Conservation (phyloP, 371 early-diverging fungal species). For the Apophysomyces ossiformis region DNA sequence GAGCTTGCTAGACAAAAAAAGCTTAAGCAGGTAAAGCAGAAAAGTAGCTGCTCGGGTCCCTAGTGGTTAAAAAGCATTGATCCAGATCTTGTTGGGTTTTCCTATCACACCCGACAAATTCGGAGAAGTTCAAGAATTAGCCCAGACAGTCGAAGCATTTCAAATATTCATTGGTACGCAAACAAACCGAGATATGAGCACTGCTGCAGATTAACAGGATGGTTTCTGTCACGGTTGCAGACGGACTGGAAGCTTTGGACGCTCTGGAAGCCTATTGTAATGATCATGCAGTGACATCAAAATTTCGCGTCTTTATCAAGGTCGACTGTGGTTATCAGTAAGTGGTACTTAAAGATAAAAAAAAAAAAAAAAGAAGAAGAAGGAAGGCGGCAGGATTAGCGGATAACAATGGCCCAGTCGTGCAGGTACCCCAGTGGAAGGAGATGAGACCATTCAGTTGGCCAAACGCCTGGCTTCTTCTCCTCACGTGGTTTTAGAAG, state of each 20-base stretch:
- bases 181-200: too few species aligned
- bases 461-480: constrained; percentile 40
- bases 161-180: constrained; percentile 44
- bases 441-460: constrained; percentile 26
- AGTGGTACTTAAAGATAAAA: neutral
- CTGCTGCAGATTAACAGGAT: too few species aligned
- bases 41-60: neutral
- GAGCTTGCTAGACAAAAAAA: constrained; percentile 24
- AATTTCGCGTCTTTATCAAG: constrained; percentile 40
- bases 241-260: constrained; percentile 39
- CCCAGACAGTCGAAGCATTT: constrained; percentile 29
- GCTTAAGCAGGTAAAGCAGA: constrained; percentile 34
- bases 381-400: neutral
- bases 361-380: neutral
- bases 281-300: constrained; percentile 1
- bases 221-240: constrained; percentile 14
- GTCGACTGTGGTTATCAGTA: constrained; percentile 51
- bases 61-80: neutral
- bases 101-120: constrained; percentile 50
- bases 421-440: constrained; percentile 42
- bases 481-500: constrained; percentile 26
- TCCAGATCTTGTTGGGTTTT: constrained; percentile 40
- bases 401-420: constrained; percentile 30
- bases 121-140: constrained; percentile 28
- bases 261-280: constrained; percentile 36